Percentiles rank a stretch among this genome's conserved stretches.
Evolutionary conservation across 345 rosid genomes (phyloP).

Genomic region (Murraya paniculata): DNA sequence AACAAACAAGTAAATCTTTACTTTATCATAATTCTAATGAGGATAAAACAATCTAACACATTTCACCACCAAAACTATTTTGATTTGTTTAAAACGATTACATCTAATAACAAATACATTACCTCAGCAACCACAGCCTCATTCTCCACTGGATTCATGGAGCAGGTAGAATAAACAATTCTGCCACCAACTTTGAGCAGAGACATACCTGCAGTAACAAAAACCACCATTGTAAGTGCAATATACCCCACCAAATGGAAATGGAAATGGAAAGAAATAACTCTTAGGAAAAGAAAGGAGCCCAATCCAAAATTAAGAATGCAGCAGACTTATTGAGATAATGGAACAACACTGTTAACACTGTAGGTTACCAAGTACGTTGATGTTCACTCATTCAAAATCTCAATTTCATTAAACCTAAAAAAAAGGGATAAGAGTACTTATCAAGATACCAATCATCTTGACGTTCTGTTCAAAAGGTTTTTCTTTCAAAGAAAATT

Average conservation of each 20-base stretch:
- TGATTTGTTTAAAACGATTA: neutral
- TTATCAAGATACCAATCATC: neutral
- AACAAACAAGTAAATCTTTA: neutral
- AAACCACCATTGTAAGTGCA: neutral
- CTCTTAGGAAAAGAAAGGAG: neutral
- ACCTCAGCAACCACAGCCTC: constrained; percentile 99
- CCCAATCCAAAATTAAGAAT: neutral
- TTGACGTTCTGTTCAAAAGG: neutral
- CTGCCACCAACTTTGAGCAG: constrained; percentile 91
- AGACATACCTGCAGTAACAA: constrained; percentile 57
- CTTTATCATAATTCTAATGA: neutral
- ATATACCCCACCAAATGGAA: neutral
- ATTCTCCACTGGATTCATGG: constrained; percentile 97
- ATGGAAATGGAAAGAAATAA: neutral
- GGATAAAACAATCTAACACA: neutral
- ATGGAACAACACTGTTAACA: neutral
- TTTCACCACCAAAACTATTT: no score
- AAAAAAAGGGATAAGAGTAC: neutral
- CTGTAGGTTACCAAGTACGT: neutral
- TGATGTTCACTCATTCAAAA: neutral
- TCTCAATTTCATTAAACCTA: neutral
- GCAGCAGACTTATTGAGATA: neutral
- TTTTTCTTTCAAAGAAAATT: neutral
- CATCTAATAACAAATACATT: constrained; percentile 13
- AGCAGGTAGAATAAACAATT: constrained; percentile 97